Evolutionary conservation across 768 basidiomycete species (phyloP).

Genomic region (Boletus rubescentipes): DNA sequence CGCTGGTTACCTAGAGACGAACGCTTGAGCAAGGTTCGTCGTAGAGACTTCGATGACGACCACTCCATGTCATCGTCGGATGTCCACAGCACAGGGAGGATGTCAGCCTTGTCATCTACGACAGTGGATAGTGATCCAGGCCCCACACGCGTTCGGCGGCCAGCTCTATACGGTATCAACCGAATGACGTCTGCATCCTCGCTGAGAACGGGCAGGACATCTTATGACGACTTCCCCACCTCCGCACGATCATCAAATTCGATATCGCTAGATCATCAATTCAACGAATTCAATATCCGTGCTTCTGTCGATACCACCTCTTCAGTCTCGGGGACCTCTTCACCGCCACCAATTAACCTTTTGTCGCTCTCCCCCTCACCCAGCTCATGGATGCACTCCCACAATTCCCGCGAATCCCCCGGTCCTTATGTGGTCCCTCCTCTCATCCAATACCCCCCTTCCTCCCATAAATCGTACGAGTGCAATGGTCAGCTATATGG

Average conservation of each 20-base stretch:
- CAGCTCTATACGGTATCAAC: slow-evolving; percentile 63
- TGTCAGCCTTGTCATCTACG: slow-evolving; percentile 78
- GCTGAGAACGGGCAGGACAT: slow-evolving; percentile 52
- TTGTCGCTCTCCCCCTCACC: slow-evolving; percentile 69
- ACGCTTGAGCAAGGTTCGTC: slow-evolving; percentile 71
- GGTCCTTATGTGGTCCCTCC: slow-evolving; percentile 38
- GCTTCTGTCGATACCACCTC: slow-evolving; percentile 63
- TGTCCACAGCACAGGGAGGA: slow-evolving; percentile 68
- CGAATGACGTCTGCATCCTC: slow-evolving; percentile 79
- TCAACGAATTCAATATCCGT: slow-evolving; percentile 73
- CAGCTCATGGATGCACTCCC: slow-evolving; percentile 54
- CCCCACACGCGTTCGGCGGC: slow-evolving; percentile 63
- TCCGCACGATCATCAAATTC: slow-evolving; percentile 81
- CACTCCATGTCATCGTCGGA: slow-evolving; percentile 91
- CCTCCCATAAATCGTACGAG: slow-evolving; percentile 47
- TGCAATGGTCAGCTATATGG: slow-evolving; percentile 49
- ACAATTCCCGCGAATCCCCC: slow-evolving; percentile 41
- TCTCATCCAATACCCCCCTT: slow-evolving; percentile 39
- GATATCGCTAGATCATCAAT: slow-evolving; percentile 71
- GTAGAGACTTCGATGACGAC: slow-evolving; percentile 85
- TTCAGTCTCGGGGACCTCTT: slow-evolving; percentile 60
- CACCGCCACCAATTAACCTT: slow-evolving; percentile 74
- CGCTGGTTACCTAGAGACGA: slow-evolving; percentile 55
- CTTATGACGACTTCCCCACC: slow-evolving; percentile 69
- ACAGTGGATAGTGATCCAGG: slow-evolving; percentile 89